Conservation (phyloP, 352 stramenopile genomes). For the Pythium volutum region DNA sequence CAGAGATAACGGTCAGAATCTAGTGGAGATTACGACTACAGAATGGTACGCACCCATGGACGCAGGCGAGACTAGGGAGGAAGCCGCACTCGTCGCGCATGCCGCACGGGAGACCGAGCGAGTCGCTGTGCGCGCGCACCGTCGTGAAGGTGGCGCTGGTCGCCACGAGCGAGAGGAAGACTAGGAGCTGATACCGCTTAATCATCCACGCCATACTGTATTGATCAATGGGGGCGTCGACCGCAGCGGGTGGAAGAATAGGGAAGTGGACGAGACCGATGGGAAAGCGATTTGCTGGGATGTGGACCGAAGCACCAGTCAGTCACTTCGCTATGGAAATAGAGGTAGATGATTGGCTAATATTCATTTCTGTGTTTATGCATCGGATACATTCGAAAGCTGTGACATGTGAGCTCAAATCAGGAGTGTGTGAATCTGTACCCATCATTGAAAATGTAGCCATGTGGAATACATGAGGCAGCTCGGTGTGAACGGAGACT, state of each 20-base stretch:
- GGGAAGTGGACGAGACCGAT: background rate
- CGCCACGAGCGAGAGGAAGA: background rate
- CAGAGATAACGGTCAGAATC: background rate
- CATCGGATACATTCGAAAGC: background rate
- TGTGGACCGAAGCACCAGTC: background rate
- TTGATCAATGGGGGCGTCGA: background rate
- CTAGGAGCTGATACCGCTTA: background rate
- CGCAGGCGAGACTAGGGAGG: conserved; percentile 65
- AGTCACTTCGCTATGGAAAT: background rate
- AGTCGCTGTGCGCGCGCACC: background rate
- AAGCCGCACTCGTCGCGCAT: conserved; percentile 65
- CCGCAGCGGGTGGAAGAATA: background rate
- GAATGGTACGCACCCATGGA: conserved; percentile 38
- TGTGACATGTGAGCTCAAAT: background rate
- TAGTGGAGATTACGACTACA: background rate
- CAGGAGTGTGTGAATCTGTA: background rate
- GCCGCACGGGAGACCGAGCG: conserved; percentile 45
- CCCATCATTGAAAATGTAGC: background rate
- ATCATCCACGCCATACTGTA: too few species aligned
- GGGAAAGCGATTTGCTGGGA: background rate
- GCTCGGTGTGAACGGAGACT: too few species aligned
- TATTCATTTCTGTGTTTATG: background rate
- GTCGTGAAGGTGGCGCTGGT: background rate
- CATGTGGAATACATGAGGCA: too few species aligned
- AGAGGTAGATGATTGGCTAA: background rate